Evolutionary conservation across 2,329 filamentous ascomycete species (phyloP), one percentile per base, ranked within the genome.

Genomic region (Claviceps monticola): DNA sequence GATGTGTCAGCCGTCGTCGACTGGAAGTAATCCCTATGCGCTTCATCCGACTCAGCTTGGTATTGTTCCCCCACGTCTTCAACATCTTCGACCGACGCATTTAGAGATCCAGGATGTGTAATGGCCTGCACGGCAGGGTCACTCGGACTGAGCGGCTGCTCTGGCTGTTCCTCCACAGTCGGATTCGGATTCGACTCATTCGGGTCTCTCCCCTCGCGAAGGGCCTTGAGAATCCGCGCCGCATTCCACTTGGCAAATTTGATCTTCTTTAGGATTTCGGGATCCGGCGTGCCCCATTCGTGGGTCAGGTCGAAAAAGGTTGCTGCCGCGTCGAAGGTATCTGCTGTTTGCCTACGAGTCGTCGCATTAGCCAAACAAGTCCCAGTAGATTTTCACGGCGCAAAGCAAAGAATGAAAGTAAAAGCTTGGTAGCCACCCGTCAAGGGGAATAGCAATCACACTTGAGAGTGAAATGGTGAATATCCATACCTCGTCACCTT

Each of bases 221-320:
- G 78, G 11, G 93, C 93, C 68, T 88, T 95, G 16, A 86, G 75
- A 62, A 98, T 98, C 53, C 93, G 81, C 38, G 91, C 73, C 2
- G 91, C 90, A 66, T 97, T 94, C 77, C 88, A 98, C 68, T 97
- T 98, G 43, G 91, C 89, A 64, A 88, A 98, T 66, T 94, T 96
- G 68, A 91, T 88, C 73, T 95, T 97, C 51, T 88, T 80, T 41
- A 82, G 75, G 19, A 83, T 80, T 62, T 97, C 89, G 1, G 78
- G 69, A 37, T 95, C 87, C 11, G 83, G 71, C 0, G 79, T 69
- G 5, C 82, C 84, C 89, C 91, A 98, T 61, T 95, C 85, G 56
- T 83, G 83, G 52, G 88, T 78, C 5, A 97, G 74, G 58, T 96
- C 88, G 61, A 97, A 82, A 66, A 98, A 97, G 0, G 89, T 95